A percentile compares a stretch with the other conserved stretches of the same genome.
phyloP scores from a whole-genome alignment of 495 filamentous ascomycete species.

The Patellaria atrata region DNA sequence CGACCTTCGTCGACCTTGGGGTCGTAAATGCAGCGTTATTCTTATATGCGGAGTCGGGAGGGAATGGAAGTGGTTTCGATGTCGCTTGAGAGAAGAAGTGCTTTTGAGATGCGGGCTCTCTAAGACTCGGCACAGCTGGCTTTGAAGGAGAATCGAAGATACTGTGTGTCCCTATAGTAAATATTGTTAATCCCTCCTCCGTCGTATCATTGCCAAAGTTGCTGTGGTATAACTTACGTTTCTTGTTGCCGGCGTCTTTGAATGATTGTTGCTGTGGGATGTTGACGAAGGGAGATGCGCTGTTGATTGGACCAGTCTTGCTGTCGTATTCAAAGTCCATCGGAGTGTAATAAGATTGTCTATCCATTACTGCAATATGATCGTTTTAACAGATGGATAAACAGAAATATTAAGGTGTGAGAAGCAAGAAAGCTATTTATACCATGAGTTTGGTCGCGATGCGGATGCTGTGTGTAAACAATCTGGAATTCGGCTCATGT shows the following conservation, averaged over 20 bases:
- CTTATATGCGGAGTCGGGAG: constrained; percentile 53
- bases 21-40: constrained; percentile 30
- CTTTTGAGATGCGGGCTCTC: constrained; percentile 35
- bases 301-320: constrained; percentile 12
- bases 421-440: too few relatives aligned
- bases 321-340: constrained; percentile 22
- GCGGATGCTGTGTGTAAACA: too few relatives aligned
- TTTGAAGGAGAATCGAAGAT: constrained; percentile 40
- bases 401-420: too few relatives aligned
- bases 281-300: constrained; percentile 15
- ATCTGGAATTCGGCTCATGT: too few relatives aligned
- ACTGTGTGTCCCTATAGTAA: constrained; percentile 33
- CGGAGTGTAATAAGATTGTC: too few relatives aligned
- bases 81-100: constrained; percentile 25
- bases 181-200: constrained; percentile 3
- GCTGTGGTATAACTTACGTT: constrained; percentile 14
- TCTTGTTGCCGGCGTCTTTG: constrained; percentile 7
- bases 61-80: constrained; percentile 28
- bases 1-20: constrained; percentile 51
- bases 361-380: too few relatives aligned
- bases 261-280: constrained; percentile 1
- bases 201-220: not conserved
- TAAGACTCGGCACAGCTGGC: constrained; percentile 30
- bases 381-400: too few relatives aligned
- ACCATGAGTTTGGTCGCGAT: too few relatives aligned